Percentiles rank a stretch among this genome's conserved stretches.
Conservation (phyloP, 1,284 basidiomycete species). For the Malassezia psittaci region DNA sequence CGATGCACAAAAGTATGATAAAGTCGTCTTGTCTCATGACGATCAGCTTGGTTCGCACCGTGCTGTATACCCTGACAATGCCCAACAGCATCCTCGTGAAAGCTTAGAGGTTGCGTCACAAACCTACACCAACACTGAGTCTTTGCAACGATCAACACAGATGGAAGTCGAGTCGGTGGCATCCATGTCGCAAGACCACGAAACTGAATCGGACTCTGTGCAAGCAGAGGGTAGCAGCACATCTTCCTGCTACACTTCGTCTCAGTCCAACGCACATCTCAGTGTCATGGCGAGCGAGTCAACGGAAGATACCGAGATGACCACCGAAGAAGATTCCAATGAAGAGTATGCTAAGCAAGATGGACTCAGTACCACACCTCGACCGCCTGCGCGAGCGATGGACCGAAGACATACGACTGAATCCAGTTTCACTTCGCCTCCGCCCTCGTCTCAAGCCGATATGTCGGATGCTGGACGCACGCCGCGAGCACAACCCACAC, state of each 20-base stretch:
- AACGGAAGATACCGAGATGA: slow-evolving; percentile 40
- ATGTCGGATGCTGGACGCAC: neutral
- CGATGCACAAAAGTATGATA: slow-evolving; percentile 27
- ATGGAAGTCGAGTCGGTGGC: slow-evolving; percentile 7
- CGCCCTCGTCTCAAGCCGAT: neutral
- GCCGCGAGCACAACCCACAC: neutral
- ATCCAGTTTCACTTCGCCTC: slow-evolving; percentile 3
- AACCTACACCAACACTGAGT: neutral
- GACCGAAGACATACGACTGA: too few relatives aligned
- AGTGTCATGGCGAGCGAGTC: slow-evolving; percentile 30
- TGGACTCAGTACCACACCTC: slow-evolving; percentile 11
- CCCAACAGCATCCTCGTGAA: neutral
- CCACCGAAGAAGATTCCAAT: slow-evolving; percentile 25
- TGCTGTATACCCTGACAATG: slow-evolving; percentile 1
- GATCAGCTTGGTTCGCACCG: slow-evolving; percentile 1
- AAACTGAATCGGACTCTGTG: neutral
- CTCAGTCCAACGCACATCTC: neutral
- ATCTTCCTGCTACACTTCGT: neutral
- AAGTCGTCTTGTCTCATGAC: neutral
- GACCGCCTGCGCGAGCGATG: neutral
- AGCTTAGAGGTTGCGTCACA: neutral
- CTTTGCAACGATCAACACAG: neutral
- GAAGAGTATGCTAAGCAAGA: slow-evolving; percentile 3
- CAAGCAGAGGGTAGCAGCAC: neutral
- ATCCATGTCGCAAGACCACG: neutral